Percentiles rank a stretch among this genome's conserved stretches.
phyloP scores from a whole-genome alignment of 2,329 filamentous ascomycete genomes.

The Ophiostoma sp. region DNA sequence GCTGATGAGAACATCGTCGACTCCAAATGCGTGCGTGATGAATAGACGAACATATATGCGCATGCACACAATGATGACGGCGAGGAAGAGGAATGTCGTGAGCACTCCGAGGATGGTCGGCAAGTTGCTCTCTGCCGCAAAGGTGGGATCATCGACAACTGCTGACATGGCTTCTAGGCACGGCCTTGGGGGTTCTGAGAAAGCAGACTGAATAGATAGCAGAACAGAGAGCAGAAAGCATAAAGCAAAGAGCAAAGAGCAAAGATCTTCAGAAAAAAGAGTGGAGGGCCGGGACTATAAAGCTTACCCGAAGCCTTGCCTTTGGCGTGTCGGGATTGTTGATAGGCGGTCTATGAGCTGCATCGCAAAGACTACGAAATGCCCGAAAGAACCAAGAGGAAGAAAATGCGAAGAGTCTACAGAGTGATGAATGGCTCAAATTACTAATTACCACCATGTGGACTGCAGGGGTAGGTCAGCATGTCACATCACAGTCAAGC shows the following conservation, averaged over 20 bases:
- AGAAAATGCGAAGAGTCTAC: no score
- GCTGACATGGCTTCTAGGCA: not conserved
- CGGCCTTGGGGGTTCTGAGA: not conserved
- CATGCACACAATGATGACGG: conserved; percentile 13
- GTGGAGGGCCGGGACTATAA: not conserved
- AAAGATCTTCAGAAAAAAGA: not conserved
- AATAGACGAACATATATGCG: conserved; percentile 18
- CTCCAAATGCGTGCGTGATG: conserved; percentile 14
- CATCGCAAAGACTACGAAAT: no score
- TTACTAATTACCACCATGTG: not conserved
- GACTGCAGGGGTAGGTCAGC: not conserved
- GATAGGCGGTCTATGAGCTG: no score
- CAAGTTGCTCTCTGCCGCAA: conserved; percentile 31
- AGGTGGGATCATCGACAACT: conserved; percentile 20
- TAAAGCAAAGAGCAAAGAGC: not conserved
- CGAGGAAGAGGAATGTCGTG: conserved; percentile 20
- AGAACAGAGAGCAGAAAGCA: no score
- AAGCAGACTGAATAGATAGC: no score
- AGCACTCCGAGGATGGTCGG: conserved; percentile 28
- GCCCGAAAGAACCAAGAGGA: no score
- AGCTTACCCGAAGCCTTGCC: not conserved
- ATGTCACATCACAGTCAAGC: not conserved
- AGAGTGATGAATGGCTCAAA: no score
- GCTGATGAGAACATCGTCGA: conserved; percentile 19
- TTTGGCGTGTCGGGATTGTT: no score